These are phyloP conservation scores for Metschnikowia arizonensis DNA, from an alignment of 805 yeast genomes.

Conservation along the genomic window DNA sequence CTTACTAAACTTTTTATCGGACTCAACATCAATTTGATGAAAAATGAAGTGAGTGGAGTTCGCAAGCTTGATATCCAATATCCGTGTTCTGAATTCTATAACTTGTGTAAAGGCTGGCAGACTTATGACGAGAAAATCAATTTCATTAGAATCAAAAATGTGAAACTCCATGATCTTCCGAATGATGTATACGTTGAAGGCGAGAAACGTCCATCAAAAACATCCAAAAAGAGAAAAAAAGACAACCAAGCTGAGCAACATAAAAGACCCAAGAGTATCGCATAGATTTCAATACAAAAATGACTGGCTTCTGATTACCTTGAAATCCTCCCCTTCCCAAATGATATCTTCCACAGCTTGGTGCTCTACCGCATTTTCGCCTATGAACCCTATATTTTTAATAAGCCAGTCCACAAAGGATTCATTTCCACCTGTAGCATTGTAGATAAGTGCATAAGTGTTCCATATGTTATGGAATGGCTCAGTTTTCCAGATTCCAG, in stretches of 20 bases:
- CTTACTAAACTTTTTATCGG: conserved; percentile 68
- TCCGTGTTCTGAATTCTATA: conserved; percentile 87
- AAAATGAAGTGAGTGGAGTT: background rate
- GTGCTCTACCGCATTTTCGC: background rate
- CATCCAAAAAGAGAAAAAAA: conserved; percentile 33
- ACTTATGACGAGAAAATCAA: conserved; percentile 59
- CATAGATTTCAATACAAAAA: conserved; percentile 1
- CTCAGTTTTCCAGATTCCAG: conserved; percentile 8
- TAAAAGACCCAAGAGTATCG: conserved; percentile 5
- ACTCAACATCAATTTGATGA: conserved; percentile 39
- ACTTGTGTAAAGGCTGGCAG: conserved; percentile 69
- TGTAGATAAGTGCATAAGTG: conserved; percentile 9
- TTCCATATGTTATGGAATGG: conserved; percentile 6
- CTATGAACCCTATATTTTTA: conserved; percentile 1
- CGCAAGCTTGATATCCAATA: conserved; percentile 71
- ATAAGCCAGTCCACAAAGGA: conserved; percentile 9
- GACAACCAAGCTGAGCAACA: conserved; percentile 11
- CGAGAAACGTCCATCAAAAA: conserved; percentile 69
- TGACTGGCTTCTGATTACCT: background rate
- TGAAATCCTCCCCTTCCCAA: background rate
- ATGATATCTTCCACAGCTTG: conserved; percentile 10
- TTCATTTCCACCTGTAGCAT: conserved; percentile 10
- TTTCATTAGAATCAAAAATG: conserved; percentile 61
- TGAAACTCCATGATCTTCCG: conserved; percentile 77
- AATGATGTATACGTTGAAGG: conserved; percentile 73